Evolutionary conservation across 257 asterid genomes (phyloP).

Genomic region (Leptodermis oblonga): DNA sequence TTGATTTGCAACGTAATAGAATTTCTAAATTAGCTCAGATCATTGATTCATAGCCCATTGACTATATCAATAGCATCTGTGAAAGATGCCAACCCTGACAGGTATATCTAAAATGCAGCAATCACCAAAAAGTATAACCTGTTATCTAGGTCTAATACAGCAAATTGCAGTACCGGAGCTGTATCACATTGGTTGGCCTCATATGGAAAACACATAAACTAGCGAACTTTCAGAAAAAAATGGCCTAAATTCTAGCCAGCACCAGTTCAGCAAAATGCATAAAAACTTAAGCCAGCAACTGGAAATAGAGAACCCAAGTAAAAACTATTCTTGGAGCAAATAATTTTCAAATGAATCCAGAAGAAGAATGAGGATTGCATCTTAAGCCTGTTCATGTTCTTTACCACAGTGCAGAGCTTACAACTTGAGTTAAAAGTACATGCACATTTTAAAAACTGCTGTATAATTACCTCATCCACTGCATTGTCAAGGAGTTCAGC

Average conservation of each 20-base stretch:
- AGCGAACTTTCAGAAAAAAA: no score
- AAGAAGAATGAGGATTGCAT: not conserved
- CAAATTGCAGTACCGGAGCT: not conserved
- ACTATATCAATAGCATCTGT: no score
- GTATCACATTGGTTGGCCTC: not conserved
- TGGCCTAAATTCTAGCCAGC: no score
- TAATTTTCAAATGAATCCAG: not conserved
- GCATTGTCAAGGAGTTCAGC: conserved; percentile 96
- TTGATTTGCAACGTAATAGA: not conserved
- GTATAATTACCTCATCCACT: conserved; percentile 75
- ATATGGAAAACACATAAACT: not conserved
- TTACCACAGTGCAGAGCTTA: not conserved
- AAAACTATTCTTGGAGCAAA: not conserved
- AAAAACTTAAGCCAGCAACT: no score
- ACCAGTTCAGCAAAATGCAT: not conserved
- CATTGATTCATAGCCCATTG: not conserved
- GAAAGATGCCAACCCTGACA: not conserved
- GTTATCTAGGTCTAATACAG: not conserved
- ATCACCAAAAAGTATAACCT: not conserved
- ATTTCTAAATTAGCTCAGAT: not conserved
- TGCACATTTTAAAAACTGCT: not conserved
- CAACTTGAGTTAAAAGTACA: no score
- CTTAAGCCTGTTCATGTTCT: not conserved
- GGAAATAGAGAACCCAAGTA: not conserved
- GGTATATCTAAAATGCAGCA: not conserved